Percentiles rank a stretch among this genome's conserved stretches.
These are phyloP conservation scores for Rhizophora mangle DNA, from an alignment of 345 rosid genomes.

Conservation along the genomic window DNA sequence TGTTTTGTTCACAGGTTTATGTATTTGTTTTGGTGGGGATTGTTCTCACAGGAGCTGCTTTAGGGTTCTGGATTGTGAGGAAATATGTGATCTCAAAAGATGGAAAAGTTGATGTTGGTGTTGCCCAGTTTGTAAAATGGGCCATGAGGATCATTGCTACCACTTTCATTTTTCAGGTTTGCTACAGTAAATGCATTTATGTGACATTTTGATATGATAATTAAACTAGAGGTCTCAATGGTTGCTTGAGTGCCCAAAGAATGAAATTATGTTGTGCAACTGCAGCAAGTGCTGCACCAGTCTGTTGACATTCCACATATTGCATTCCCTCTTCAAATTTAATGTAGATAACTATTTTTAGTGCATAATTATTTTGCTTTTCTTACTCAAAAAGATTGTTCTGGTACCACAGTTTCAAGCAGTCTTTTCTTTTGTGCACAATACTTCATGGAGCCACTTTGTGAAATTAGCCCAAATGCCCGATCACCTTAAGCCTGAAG, in stretches of 20 bases:
- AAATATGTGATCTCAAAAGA: constrained; percentile 73
- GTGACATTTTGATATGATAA: constrained; percentile 1
- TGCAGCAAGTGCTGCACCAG: not conserved
- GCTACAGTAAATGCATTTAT: constrained; percentile 3
- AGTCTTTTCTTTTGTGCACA: too few species aligned
- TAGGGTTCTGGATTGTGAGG: constrained; percentile 90
- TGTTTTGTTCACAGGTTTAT: constrained; percentile 50
- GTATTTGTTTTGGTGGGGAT: constrained; percentile 61
- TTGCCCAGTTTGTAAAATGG: constrained; percentile 94
- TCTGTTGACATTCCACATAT: too few species aligned
- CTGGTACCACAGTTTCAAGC: too few species aligned
- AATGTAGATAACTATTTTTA: not conserved
- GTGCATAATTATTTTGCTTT: not conserved
- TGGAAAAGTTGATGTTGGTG: constrained; percentile 72
- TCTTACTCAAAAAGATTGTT: not conserved
- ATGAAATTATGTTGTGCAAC: not conserved
- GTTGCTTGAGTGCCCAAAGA: constrained; percentile 1
- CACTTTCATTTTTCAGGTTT: constrained; percentile 70
- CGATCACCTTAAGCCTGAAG: too few species aligned
- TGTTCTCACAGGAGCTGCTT: constrained; percentile 83
- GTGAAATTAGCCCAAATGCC: too few species aligned
- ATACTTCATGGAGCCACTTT: too few species aligned
- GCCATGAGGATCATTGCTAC: constrained; percentile 76
- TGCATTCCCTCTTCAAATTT: not conserved
- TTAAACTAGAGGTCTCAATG: not conserved